phyloP scores from a whole-genome alignment of 1,139 yeast genomes.

The Sugiyamaella castrensis region DNA sequence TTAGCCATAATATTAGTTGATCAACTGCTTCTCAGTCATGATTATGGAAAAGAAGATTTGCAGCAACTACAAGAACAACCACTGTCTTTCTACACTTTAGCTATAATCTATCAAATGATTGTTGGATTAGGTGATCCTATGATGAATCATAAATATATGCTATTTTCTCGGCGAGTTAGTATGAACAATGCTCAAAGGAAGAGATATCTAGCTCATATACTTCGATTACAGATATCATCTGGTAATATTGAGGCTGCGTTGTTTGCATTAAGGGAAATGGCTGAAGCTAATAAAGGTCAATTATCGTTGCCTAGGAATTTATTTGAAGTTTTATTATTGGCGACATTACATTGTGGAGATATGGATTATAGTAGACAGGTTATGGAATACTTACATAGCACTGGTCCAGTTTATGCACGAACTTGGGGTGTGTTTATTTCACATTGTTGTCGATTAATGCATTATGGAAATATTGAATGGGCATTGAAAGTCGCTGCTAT shows the following conservation, averaged over 20 bases:
- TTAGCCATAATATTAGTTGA: slow-evolving; percentile 15
- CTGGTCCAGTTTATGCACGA: slow-evolving; percentile 30
- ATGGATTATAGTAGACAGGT: slow-evolving; percentile 32
- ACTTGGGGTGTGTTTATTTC: slow-evolving; percentile 38
- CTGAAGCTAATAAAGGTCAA: slow-evolving; percentile 16
- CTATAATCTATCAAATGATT: slow-evolving; percentile 17
- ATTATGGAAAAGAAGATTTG: background rate
- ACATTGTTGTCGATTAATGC: slow-evolving; percentile 25
- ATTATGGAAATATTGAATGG: slow-evolving; percentile 33
- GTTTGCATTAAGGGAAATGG: slow-evolving; percentile 27
- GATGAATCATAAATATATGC: slow-evolving; percentile 6
- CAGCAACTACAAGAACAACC: too few relatives aligned
- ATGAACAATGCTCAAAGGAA: slow-evolving; percentile 7
- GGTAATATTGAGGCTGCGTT: slow-evolving; percentile 30
- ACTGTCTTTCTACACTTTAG: slow-evolving; percentile 13
- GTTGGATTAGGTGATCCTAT: slow-evolving; percentile 16
- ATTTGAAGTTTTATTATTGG: slow-evolving; percentile 32
- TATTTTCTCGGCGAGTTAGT: slow-evolving; percentile 1
- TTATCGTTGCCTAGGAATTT: slow-evolving; percentile 24
- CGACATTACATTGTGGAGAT: slow-evolving; percentile 30
- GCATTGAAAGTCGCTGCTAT: slow-evolving; percentile 31
- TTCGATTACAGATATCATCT: slow-evolving; percentile 25
- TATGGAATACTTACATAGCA: slow-evolving; percentile 26
- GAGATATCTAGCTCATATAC: slow-evolving; percentile 18
- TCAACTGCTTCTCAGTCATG: slow-evolving; percentile 9